phyloP scores from a whole-genome alignment of 306 rosid species.

The Medicago truncatula region DNA sequence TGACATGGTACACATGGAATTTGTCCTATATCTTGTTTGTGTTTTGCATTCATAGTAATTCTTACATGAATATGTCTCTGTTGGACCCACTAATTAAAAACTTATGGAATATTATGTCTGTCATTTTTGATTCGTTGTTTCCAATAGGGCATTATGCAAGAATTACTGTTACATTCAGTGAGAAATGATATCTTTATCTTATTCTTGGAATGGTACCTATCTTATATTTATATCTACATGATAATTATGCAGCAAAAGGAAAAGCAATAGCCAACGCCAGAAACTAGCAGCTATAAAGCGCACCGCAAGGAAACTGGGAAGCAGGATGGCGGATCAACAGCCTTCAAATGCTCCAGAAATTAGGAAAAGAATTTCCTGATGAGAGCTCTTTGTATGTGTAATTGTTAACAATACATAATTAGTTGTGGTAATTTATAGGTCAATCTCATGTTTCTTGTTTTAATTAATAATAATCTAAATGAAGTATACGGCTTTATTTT shows the following conservation, averaged over 20 bases:
- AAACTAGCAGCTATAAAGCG: slow-evolving; percentile 75
- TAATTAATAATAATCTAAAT: slow-evolving; percentile 17
- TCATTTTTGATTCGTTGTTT: not conserved
- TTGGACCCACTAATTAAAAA: not conserved
- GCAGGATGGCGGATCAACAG: slow-evolving; percentile 50
- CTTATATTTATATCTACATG: slow-evolving; percentile 12
- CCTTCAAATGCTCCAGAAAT: slow-evolving; percentile 49
- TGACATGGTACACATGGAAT: slow-evolving; percentile 12
- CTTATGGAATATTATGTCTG: too few relatives aligned
- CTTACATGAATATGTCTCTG: not conserved
- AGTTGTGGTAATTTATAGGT: slow-evolving; percentile 43
- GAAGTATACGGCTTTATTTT: slow-evolving; percentile 22
- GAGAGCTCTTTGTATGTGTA: slow-evolving; percentile 48
- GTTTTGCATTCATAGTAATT: slow-evolving; percentile 13
- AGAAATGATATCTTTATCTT: slow-evolving; percentile 18
- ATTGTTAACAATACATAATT: slow-evolving; percentile 43
- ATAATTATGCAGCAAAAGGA: slow-evolving; percentile 47
- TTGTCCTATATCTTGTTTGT: not conserved
- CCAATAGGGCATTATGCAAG: not conserved
- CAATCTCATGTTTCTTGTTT: slow-evolving; percentile 24
- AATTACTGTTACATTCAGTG: not conserved
- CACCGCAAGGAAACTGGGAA: slow-evolving; percentile 71
- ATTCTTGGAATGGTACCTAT: slow-evolving; percentile 14
- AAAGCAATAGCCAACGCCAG: slow-evolving; percentile 56
- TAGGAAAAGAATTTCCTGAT: slow-evolving; percentile 63